These are phyloP conservation scores for Tieghemostelium lacteum DNA, from an alignment of 78 protist species.

Conservation along the genomic window DNA sequence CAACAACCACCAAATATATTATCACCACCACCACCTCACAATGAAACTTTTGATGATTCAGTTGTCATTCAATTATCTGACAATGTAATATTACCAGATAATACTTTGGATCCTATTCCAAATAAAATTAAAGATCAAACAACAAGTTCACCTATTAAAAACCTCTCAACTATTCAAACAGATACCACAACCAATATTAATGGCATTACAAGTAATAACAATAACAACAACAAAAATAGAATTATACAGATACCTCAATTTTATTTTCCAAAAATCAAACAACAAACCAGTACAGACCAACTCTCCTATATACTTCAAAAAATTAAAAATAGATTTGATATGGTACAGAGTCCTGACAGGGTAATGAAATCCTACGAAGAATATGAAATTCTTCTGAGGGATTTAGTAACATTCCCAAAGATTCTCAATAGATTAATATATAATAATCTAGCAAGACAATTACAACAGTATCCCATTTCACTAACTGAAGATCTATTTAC, in stretches of 20 bases:
- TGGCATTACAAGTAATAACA: too few relatives aligned
- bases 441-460: neutral
- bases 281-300: neutral
- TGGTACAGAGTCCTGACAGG: neutral
- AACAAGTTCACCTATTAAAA: too few relatives aligned
- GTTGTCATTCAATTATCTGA: too few relatives aligned
- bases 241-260: conserved; percentile 33
- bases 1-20: neutral
- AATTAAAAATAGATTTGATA: conserved; percentile 18
- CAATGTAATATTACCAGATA: too few relatives aligned
- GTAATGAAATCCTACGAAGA: conserved; percentile 35
- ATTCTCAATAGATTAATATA: conserved; percentile 48
- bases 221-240: neutral
- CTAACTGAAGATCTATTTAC: conserved; percentile 39
- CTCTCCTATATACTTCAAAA: neutral
- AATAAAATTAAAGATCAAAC: too few relatives aligned
- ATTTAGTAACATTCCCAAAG: conserved; percentile 15
- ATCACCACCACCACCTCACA: neutral
- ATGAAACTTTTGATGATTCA: neutral
- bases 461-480: conserved; percentile 5
- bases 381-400: conserved; percentile 43
- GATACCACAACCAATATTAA: too few relatives aligned
- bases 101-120: too few relatives aligned
- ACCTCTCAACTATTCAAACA: too few relatives aligned
- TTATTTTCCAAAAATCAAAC: conserved; percentile 16